phyloP scores from a whole-genome alignment of 2,329 filamentous ascomycete species.

The Fusarium anthophilum region DNA sequence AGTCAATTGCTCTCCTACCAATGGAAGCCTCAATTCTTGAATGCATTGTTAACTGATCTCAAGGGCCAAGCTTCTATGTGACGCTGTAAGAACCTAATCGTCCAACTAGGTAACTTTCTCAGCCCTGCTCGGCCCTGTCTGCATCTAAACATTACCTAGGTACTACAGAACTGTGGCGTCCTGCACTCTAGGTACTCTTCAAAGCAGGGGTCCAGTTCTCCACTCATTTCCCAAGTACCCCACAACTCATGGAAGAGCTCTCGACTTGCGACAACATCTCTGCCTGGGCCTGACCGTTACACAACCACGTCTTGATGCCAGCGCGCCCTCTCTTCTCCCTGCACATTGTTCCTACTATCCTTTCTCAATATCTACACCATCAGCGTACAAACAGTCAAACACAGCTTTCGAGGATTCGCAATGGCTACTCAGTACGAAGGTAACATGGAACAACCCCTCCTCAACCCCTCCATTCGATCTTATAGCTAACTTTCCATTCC shows the following conservation, averaged over 20 bases:
- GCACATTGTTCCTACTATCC: background rate
- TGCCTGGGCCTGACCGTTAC: slow-evolving; percentile 27
- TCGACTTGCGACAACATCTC: slow-evolving; percentile 36
- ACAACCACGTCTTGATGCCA: slow-evolving; percentile 18
- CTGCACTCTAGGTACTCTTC: background rate
- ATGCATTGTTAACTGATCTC: background rate
- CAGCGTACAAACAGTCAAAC: background rate
- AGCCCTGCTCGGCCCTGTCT: background rate
- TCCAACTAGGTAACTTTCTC: background rate
- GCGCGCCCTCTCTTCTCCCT: background rate
- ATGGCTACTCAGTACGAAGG: slow-evolving; percentile 70
- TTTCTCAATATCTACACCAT: background rate
- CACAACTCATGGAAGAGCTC: slow-evolving; percentile 10
- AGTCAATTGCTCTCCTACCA: background rate
- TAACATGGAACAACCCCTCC: slow-evolving; percentile 36
- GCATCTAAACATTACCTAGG: background rate
- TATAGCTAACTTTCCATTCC: background rate
- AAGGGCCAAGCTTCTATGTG: background rate
- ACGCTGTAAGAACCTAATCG: slow-evolving; percentile 22
- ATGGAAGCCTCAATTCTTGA: no score
- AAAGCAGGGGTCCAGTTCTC: slow-evolving; percentile 7
- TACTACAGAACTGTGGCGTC: background rate
- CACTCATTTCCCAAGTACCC: background rate
- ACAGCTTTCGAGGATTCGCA: slow-evolving; percentile 16
- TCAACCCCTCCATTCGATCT: slow-evolving; percentile 2